Base-by-base conservation (phyloP, 2,329 filamentous ascomycete genomes). In the Curvularia spicifera region DNA sequence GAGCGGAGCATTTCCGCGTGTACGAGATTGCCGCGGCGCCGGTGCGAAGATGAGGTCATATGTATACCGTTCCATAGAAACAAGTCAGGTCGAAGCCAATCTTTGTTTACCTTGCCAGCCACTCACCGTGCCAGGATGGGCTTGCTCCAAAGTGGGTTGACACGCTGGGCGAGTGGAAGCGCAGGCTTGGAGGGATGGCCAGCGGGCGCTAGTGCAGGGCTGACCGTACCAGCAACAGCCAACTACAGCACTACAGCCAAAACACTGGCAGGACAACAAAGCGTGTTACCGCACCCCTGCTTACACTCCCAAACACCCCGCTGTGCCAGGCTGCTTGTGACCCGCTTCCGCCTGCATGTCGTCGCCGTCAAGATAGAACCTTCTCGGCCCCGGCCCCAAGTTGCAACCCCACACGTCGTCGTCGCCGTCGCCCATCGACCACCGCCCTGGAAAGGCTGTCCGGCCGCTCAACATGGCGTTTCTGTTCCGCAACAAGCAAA, bases 401-500 rank as follows among this genome's bases (percentile, higher is more conserved):
- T 57, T 61, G 60, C 64, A 65, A 59, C 70, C 68, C 60, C 61
- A 61, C 67, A 60, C 57, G 28, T 63, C 58, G 31, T 51, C 59
- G 33, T 63, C 48, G 55, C 54, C 56, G 51, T 60, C 68, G 53
- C 60, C 63, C 64, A 43, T 65, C 57, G 60, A 60, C 47, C 46
- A 52, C 39, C 64, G 64, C 57, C 39, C 57, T 35, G 44, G 64
- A 40, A 51, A 60, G 24, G 56, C 55, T 31, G 56, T 59, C 28
- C 45, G 61, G 24, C 58, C 63, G 18, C 51, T 64, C 68, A 75
- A 61, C 62, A 91, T 91, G 89, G 87, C 88, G 45, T 91, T 91
- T 78, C 80, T 91, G 55, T 91, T 91, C 73, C 81, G 87, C 60
- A 84, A 83, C 68, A 84, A 84, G 66, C 82, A 85, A 69, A 86